Evolutionary conservation across 1,139 yeast species (phyloP), one percentile per base, ranked within the genome.

Genomic region (Oligophagozyma castellii): DNA sequence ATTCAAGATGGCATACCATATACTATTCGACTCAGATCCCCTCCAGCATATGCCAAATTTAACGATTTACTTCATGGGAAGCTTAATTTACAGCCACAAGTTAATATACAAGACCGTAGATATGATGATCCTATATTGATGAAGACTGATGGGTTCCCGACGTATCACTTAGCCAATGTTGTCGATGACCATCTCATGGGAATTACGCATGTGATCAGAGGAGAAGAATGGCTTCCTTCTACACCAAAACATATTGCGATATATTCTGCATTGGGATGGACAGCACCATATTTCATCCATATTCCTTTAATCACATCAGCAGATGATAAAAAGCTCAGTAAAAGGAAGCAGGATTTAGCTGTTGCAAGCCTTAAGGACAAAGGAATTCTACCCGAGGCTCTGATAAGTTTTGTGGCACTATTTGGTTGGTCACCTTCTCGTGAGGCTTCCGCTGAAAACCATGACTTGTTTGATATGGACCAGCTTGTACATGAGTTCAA

Each of bases 161-260:
- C 99, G 0, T 89, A 89, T 45, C 99, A 89, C 55, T 76, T 89
- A 47, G 98, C 98, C 13, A 86, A 83, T 46, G 95, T 89, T 2
- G 72, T 89, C 2, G 99, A 89, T 48, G 99, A 89, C 51, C 93
- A 86, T 51, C 56, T 79, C 29, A 92, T 89, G 98, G 55, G 70
- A 28, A 79, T 89, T 24, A 80, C 95, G 0, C 96, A 92, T 53
- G 98, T 89, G 6, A 73, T 89, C 7, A 64, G 99, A 38, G 99
- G 99, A 21, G 98, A 89, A 48, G 96, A 89, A 53, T 92, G 99
- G 99, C 59, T 89, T 6, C 77, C 94, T 1, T 80, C 96, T 0
- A 89, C 98, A 0, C 95, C 96, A 3, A 89, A 86, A 42, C 99
- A 89, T 48, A 64, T 83, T 27, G 92, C 95, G 0, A 55, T 89